Evolutionary conservation across 2,329 filamentous ascomycete species (phyloP), one percentile per base, ranked within the genome.

Genomic region (Colletotrichum phormii): DNA sequence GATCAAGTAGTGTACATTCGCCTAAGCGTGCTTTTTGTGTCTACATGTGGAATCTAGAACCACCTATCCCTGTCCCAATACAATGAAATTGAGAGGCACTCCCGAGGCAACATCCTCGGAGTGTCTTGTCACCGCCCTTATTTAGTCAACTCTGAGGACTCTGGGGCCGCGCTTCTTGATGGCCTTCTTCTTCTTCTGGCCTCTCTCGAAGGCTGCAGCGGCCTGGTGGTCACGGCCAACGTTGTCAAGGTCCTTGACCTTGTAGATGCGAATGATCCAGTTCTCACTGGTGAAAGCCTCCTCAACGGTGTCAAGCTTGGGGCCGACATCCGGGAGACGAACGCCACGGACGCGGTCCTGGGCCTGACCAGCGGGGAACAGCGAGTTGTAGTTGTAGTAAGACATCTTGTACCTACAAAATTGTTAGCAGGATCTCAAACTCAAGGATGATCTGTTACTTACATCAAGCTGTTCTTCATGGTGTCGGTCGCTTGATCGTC

Each of bases 391-490:
- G 89, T 98, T 98, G 90, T 99, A 94, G 89, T 99, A 99, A 26
- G 95, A 98, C 95, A 99, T 98, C 90, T 99, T 99, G 91, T 99
- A 99, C 95, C 95, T 98, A 76, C 76, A 35, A 35, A 49, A 12
- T 31, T 62, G 79, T 83, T 74, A 82, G 80, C 55, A 75, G 46
- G 26, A 33, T 37, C 11, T 51, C 12, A 24, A 33, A 35, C 18
- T 9, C 54, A 18, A n/a, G 26, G 33, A 8, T 7, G 15, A 11
- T 31, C n/a, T 9, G 42, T 55, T 33, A 86, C 94, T 89, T 89
- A 97, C 96, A 98, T 98, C 89, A 99, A 90, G 85, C 95, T 98
- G 90, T 99, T 98, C 88, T 94, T 97, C 97, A 99, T 99, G 57
- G 96, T 95, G 29, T 97, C 94, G 6, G 95, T 98, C 64, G 97